phyloP scores from a whole-genome alignment of 148 eudicot genomes.

The Chenopodium berlandieri region DNA sequence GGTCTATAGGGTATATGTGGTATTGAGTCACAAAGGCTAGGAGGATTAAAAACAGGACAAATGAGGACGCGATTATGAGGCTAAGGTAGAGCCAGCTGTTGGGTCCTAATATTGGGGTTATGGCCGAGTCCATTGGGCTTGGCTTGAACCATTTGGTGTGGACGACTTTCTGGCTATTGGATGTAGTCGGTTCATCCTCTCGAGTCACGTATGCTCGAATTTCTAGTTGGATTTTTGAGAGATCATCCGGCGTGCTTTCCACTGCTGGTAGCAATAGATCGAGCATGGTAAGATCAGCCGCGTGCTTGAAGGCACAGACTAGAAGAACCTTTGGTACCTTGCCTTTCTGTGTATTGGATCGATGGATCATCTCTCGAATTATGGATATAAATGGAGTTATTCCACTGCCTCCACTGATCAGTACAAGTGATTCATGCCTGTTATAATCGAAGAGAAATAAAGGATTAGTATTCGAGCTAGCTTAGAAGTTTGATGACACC shows the following conservation, averaged over 20 bases:
- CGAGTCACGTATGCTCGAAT: slow-evolving; percentile 47
- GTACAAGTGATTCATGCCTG: slow-evolving; percentile 43
- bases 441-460: too few relatives aligned
- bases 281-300: slow-evolving; percentile 40
- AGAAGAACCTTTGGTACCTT: slow-evolving; percentile 25
- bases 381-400: slow-evolving; percentile 48
- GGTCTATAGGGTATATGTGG: slow-evolving; percentile 42
- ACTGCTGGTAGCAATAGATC: slow-evolving; percentile 43
- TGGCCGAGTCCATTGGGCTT: slow-evolving; percentile 33
- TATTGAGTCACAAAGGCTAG: slow-evolving; percentile 44
- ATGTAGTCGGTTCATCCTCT: slow-evolving; percentile 30
- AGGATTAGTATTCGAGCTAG: too few relatives aligned
- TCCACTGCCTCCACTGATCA: slow-evolving; percentile 57
- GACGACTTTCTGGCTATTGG: slow-evolving; percentile 14
- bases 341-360: slow-evolving; percentile 23
- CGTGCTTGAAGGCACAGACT: slow-evolving; percentile 42
- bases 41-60: slow-evolving; percentile 36
- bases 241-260: slow-evolving; percentile 18
- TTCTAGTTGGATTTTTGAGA: slow-evolving; percentile 31
- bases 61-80: slow-evolving; percentile 36
- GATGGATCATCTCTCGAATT: slow-evolving; percentile 43
- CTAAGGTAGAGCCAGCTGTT: slow-evolving; percentile 46
- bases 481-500: too few relatives aligned
- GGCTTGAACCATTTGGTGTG: slow-evolving; percentile 53
- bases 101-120: slow-evolving; percentile 40